Conservation (phyloP, 352 stramenopile genomes). For the Pythium chondricola region DNA sequence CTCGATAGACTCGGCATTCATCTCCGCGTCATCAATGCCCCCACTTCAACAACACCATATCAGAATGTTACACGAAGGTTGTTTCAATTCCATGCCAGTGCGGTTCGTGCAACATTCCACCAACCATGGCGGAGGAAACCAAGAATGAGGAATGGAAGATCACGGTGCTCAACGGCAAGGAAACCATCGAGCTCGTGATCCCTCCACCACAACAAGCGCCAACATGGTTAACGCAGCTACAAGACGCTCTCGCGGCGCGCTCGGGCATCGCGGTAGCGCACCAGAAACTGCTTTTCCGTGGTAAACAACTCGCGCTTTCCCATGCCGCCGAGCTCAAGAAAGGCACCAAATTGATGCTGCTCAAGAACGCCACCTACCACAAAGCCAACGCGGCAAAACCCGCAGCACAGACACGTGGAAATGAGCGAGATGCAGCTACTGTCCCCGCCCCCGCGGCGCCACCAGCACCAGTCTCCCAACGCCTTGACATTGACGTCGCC, state of each 20-base stretch:
- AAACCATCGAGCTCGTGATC: conserved; percentile 23
- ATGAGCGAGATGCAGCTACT: background rate
- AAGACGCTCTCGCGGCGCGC: conserved; percentile 19
- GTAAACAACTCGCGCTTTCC: conserved; percentile 16
- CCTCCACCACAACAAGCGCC: conserved; percentile 16
- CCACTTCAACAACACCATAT: background rate
- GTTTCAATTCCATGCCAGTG: background rate
- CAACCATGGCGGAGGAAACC: conserved; percentile 8
- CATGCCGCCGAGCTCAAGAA: conserved; percentile 18
- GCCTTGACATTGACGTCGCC: conserved; percentile 5
- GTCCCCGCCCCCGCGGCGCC: background rate
- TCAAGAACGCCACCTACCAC: conserved; percentile 21
- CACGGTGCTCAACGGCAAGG: conserved; percentile 45
- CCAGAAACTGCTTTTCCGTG: conserved; percentile 51
- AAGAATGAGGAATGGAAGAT: conserved; percentile 20
- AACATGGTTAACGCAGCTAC: conserved; percentile 23
- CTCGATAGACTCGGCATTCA: too few relatives aligned
- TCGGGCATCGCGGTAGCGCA: conserved; percentile 35
- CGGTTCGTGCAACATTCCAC: background rate
- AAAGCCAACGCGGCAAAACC: background rate
- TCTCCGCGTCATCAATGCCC: background rate
- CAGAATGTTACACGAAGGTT: conserved; percentile 3
- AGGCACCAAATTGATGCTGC: conserved; percentile 22
- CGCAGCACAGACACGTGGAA: background rate
- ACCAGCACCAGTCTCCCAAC: conserved; percentile 2